Evolutionary conservation across 2,329 filamentous ascomycete species (phyloP), one percentile per base, ranked within the genome.

Genomic region (Tolypocladium sp.): DNA sequence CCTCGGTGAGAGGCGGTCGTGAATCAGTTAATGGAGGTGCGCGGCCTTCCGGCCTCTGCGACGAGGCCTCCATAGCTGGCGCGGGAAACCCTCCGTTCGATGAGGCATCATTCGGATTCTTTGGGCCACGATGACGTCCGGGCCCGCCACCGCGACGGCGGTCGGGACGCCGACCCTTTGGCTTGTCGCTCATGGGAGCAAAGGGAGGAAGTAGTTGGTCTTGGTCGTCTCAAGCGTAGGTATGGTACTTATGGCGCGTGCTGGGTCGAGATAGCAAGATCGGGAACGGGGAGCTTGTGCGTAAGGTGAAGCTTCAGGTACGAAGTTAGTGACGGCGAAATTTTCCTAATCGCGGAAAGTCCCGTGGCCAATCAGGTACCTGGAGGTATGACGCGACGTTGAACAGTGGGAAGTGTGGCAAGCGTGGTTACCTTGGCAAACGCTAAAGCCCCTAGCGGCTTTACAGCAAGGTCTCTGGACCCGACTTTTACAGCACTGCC

Each of bases 1-100:
- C 54, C 51, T 67, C 62, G 51, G 64, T 62, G 41, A 61, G 59
- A 37, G 57, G 55, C n/a, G 61, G 60, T 38, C 42, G 58, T 7
- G 58, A 27, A 10, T 55, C 41, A 7, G n/a, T 8, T 12, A n/a
- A 33, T 15, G 20, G 9, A 37, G 20, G 10, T 13, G 30, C 12
- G 20, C 33, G 30, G 20, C 10, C 20, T 35, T 13, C 17, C 4
- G 12, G 10, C 17, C 30, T 15, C n/a, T 22, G 49, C 30, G 49
- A 12, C 10, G 30, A 7, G 5, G 49, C 10, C 12, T 53, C 30
- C 30, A 13, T n/a, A 9, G 27, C 9, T 12, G 49, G 49, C 20
- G 49, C 30, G 10, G 30, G 49, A 53, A 22, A 22, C 20, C 9
- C 20, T 22, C 10, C 20, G 4, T 53, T 53, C 1, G 49, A 37